phyloP scores from a whole-genome alignment of 2,329 filamentous ascomycete genomes.

The Verticillium nubilum region DNA sequence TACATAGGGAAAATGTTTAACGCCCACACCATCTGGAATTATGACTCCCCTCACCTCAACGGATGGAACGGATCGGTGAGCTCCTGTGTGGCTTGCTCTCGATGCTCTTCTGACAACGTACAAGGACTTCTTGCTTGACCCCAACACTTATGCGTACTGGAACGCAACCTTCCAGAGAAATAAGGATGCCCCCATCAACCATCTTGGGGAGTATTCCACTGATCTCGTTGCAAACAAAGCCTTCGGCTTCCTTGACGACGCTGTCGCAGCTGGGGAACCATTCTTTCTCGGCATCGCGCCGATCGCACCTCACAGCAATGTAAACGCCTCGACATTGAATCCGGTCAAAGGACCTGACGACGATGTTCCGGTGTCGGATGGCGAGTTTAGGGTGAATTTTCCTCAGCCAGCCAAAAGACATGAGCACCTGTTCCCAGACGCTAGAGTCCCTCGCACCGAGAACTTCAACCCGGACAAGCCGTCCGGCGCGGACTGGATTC shows the following conservation, averaged over 20 bases:
- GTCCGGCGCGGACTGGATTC: constrained; percentile 39
- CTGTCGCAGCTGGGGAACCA: constrained; percentile 42
- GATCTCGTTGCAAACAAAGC: constrained; percentile 58
- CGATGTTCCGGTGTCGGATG: constrained; percentile 48
- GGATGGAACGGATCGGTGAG: constrained; percentile 49
- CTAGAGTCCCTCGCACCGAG: constrained; percentile 53
- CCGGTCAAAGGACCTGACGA: constrained; percentile 50
- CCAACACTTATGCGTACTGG: constrained; percentile 62
- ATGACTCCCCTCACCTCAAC: constrained; percentile 41
- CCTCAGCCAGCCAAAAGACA: constrained; percentile 45
- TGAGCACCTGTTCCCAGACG: constrained; percentile 52
- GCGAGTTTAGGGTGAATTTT: constrained; percentile 32
- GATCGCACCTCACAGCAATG: constrained; percentile 24
- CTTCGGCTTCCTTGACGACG: constrained; percentile 56
- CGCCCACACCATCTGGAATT: constrained; percentile 41
- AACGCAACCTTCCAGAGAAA: constrained; percentile 62
- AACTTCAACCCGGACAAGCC: constrained; percentile 58
- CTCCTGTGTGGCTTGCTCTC: background rate
- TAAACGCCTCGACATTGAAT: constrained; percentile 31
- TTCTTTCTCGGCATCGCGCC: constrained; percentile 55
- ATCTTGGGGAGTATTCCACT: constrained; percentile 36
- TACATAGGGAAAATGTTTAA: constrained; percentile 54
- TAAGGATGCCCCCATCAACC: constrained; percentile 32
- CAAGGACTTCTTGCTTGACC: constrained; percentile 52
- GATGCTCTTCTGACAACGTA: background rate